Evolutionary conservation across 257 asterid genomes (phyloP), one percentile per base, ranked within the genome.

Genomic region (Linaria vulgaris): DNA sequence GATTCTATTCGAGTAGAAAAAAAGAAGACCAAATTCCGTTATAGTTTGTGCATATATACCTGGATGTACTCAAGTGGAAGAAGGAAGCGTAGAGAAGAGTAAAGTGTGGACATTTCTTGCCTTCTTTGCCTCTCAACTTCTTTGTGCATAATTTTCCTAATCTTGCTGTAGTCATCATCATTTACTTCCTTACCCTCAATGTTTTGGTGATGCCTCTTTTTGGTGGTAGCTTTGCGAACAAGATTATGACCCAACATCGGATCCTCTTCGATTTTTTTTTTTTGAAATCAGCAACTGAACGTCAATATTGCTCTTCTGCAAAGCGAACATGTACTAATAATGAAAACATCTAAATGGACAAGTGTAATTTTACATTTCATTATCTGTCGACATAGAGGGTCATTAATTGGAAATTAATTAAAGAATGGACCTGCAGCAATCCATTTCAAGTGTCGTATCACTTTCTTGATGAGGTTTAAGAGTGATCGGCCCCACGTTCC

Each of bases 111-210:
- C 88, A 83, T 82, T 76, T 83, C 87, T 72, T 76, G 83, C 75
- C 87, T 76, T 48, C 95, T 79, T 45, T 81, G 82, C 31, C 89
- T 67, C 70, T 86, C 95, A 21, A 71, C 62, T 12, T 82, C 87
- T 70, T 88, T 77, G 51, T 85, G 90, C 27, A 67, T 55, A 8
- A 63, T 57, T 66, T 75, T 83, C 73, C 46, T 75, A n/a, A 46
- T 19, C 56, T 69, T 59, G 3, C 24, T 6, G n/a, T n/a, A n/a
- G n/a, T n/a, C n/a, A n/a, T n/a, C n/a, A 12, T 53, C 72, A 21
- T 64, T 45, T 1, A 15, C 52, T 53, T 39, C 79, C 23, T 69
- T 69, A 70, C 12, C 54, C 15, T 49, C 1, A 20, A 16, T 0
- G 50, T 56, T 41, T 31, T 61, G 31, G 1, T 2, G 15, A 24